Evolutionary conservation across 768 basidiomycete species (phyloP).

Genomic region (Tylopilus balloui): DNA sequence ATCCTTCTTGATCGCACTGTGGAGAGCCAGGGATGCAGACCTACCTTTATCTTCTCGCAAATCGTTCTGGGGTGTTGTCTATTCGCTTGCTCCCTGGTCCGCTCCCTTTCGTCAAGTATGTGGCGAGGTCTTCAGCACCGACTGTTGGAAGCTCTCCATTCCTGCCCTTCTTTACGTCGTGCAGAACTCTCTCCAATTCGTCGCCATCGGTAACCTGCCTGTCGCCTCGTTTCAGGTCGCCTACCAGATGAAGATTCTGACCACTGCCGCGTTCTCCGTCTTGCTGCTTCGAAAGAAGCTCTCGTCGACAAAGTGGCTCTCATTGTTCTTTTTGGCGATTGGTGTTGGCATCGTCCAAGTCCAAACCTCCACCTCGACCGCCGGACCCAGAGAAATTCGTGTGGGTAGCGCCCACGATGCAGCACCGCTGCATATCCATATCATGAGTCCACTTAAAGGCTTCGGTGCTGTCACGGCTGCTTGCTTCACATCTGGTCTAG

Average conservation of each 20-base stretch:
- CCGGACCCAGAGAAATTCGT: constrained; percentile 32
- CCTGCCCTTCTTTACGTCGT: constrained; percentile 93
- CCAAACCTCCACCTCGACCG: constrained; percentile 51
- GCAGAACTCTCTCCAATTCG: constrained; percentile 97
- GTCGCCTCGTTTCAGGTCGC: constrained; percentile 98
- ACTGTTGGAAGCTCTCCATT: constrained; percentile 98
- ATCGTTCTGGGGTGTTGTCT: constrained; percentile 35
- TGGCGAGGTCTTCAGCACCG: constrained; percentile 76
- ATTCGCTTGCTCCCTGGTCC: constrained; percentile 42
- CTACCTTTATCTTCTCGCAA: constrained; percentile 39
- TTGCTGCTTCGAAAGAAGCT: constrained; percentile 74
- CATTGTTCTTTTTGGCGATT: constrained; percentile 81
- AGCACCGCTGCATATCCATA: constrained; percentile 53
- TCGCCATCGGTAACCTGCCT: constrained; percentile 91
- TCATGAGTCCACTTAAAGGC: constrained; percentile 80
- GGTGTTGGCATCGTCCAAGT: constrained; percentile 96
- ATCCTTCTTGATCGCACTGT: constrained; percentile 82
- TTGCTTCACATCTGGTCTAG: constrained; percentile 86
- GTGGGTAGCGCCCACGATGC: constrained; percentile 71
- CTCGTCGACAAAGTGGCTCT: constrained; percentile 74
- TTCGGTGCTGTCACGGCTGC: constrained; percentile 81
- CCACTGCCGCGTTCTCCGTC: constrained; percentile 91
- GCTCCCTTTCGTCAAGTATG: constrained; percentile 53
- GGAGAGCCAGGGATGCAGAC: constrained; percentile 44
- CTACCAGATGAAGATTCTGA: constrained; percentile 98